Percentiles rank a stretch among this genome's conserved stretches.
phyloP scores from a whole-genome alignment of 1,284 basidiomycete genomes.

The Ceratobasidium sp. region DNA sequence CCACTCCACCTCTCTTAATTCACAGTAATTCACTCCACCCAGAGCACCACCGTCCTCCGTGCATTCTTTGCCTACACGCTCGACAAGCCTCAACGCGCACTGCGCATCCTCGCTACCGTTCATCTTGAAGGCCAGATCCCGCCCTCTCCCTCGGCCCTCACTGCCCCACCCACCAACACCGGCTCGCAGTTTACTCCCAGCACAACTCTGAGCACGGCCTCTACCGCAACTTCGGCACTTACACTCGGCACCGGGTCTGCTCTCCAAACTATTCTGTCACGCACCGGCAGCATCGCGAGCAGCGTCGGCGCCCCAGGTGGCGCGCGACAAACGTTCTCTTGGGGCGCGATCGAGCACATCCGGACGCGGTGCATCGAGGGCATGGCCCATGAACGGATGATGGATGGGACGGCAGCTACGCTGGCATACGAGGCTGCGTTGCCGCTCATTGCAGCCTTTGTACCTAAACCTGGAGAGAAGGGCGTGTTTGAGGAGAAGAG shows the following conservation, averaged over 20 bases:
- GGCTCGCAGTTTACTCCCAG: conserved; percentile 26
- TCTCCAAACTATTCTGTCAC: conserved; percentile 52
- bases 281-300: conserved; percentile 52
- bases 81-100: conserved; percentile 39
- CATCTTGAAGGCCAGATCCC: conserved; percentile 38
- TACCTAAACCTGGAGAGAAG: conserved; percentile 38
- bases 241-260: conserved; percentile 67
- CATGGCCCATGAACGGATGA: conserved; percentile 65
- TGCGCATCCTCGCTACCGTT: conserved; percentile 39
- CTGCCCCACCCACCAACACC: conserved; percentile 3
- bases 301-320: conserved; percentile 47
- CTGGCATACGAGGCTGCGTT: conserved; percentile 63
- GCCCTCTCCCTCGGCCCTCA: conserved; percentile 23
- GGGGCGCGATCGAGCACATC: conserved; percentile 54
- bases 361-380: conserved; percentile 58
- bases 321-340: conserved; percentile 50
- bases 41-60: conserved; percentile 39
- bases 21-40: background rate
- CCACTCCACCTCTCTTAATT: background rate
- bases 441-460: conserved; percentile 37
- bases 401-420: conserved; percentile 63
- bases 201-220: conserved; percentile 50
- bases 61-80: conserved; percentile 45
- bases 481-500: conserved; percentile 69
- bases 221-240: conserved; percentile 58